Percentiles rank a stretch among this genome's conserved stretches.
These are phyloP conservation scores for Lactarius evosmus DNA, from an alignment of 768 basidiomycete genomes.

Conservation along the genomic window DNA sequence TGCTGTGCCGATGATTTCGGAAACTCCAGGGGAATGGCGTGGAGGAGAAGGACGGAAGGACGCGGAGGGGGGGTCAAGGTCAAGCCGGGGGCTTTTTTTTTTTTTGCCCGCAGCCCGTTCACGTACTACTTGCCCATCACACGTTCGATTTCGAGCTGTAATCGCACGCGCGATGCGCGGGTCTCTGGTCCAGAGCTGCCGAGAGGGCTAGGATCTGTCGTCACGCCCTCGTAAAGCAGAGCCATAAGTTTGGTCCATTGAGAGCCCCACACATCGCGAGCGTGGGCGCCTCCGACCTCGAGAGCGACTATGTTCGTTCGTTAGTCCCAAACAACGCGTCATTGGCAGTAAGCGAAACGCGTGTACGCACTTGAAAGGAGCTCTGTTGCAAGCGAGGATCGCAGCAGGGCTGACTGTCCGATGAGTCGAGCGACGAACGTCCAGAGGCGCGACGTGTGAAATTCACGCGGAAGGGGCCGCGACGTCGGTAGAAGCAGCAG, in stretches of 20 bases:
- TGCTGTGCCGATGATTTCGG: neutral
- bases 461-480: conserved; percentile 49
- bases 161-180: conserved; percentile 51
- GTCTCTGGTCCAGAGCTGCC: conserved; percentile 35
- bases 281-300: conserved; percentile 64
- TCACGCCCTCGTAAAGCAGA: conserved; percentile 62
- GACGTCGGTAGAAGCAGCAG: conserved; percentile 46
- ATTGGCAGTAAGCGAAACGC: conserved; percentile 8
- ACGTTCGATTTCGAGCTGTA: conserved; percentile 63
- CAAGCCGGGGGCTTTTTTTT: neutral
- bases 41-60: too few species aligned
- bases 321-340: conserved; percentile 7
- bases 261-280: conserved; percentile 62
- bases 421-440: conserved; percentile 66
- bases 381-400: conserved; percentile 58
- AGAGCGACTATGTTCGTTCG: conserved; percentile 50
- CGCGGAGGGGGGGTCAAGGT: neutral
- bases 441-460: conserved; percentile 67
- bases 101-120: neutral
- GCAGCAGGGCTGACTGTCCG: conserved; percentile 48
- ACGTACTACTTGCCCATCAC: conserved; percentile 40
- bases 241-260: conserved; percentile 76
- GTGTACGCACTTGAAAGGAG: conserved; percentile 55
- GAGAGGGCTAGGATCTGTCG: conserved; percentile 44
- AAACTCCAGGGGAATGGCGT: conserved; percentile 19